Evolutionary conservation across 495 filamentous ascomycete species (phyloP), one percentile per base, ranked within the genome.

Genomic region (Annulohypoxylon moriforme): DNA sequence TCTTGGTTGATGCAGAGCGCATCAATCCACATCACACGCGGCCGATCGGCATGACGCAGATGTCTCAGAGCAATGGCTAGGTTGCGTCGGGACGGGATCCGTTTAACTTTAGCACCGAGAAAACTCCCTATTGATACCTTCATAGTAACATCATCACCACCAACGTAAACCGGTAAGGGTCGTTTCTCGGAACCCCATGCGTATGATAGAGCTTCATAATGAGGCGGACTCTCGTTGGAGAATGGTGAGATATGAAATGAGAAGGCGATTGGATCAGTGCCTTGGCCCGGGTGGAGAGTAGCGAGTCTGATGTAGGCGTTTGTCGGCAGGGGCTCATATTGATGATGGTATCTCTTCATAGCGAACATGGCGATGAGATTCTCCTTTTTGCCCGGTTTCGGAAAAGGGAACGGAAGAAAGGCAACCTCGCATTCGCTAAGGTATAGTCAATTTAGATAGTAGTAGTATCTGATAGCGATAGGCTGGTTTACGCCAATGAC

Each of bases 191-290:
- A 38, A 4, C 69, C 69, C 58, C 63, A 71, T 24, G 36, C 58
- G 13, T 71, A 67, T 20, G 68, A 67, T 31, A 71, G 40, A 47
- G 68, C 68, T 5, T 70, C 68, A 44, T 71, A 71, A 1, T 22
- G 5, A 33, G 22, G 31, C 14, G 13, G n/a, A 9, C 16, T 22
- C 14, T 55, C 20, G 3, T 4, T 20, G 8, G 57, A 36, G 22
- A 67, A 71, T 4, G 33, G 7, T 7, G 34, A 57, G 24, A 31
- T 52, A 10, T 27, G 16, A 18, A 62, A 62, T 16, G 63, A 71
- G 46, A 70, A 18, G 20, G 29, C 9, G 2, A 65, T 64, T 1
- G 60, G 18, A 14, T 70, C 68, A 33, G 59, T 6, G 14, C 44
- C 55, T 1, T 20, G 27, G 1, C 46, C 68, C 0, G 68, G 61